Conservation (phyloP, 108 stramenopile species). For the Nannochloropsis gaditana region DNA sequence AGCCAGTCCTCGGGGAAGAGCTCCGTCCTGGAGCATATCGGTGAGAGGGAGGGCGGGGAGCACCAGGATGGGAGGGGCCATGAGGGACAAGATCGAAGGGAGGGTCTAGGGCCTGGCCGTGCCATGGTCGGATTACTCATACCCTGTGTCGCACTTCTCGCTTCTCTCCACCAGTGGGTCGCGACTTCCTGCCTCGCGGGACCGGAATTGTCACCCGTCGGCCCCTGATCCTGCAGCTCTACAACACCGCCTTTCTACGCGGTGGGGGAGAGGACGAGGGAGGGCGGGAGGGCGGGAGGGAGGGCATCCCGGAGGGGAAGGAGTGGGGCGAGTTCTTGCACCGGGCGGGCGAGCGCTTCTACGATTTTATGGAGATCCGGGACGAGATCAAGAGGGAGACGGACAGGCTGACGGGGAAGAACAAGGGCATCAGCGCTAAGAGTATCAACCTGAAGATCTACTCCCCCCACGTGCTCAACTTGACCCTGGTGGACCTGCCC, state of each 20-base stretch:
- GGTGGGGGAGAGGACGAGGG: slow-evolving; percentile 28
- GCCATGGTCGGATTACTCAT: neutral
- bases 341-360: slow-evolving; percentile 70
- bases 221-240: slow-evolving; percentile 78
- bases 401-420: slow-evolving; percentile 81
- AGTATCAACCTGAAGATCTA: slow-evolving; percentile 90
- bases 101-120: neutral
- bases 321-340: slow-evolving; percentile 98
- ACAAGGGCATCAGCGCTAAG: slow-evolving; percentile 77
- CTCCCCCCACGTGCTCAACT: slow-evolving; percentile 81
- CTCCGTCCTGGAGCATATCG: slow-evolving; percentile 89
- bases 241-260: slow-evolving; percentile 32
- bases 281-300: slow-evolving; percentile 10
- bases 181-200: slow-evolving; percentile 86
- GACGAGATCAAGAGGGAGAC: slow-evolving; percentile 88
- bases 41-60: slow-evolving; percentile 12
- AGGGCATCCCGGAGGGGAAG: slow-evolving; percentile 26
- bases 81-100: neutral
- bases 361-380: slow-evolving; percentile 77
- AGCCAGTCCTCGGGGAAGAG: slow-evolving; percentile 90
- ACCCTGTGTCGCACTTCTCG: neutral
- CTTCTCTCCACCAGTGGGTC: slow-evolving; percentile 51
- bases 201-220: slow-evolving; percentile 94
- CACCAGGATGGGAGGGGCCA: neutral
- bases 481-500: slow-evolving; percentile 98